Conservation (phyloP, 257 asterid genomes). For the Thymus mandschuricus region DNA sequence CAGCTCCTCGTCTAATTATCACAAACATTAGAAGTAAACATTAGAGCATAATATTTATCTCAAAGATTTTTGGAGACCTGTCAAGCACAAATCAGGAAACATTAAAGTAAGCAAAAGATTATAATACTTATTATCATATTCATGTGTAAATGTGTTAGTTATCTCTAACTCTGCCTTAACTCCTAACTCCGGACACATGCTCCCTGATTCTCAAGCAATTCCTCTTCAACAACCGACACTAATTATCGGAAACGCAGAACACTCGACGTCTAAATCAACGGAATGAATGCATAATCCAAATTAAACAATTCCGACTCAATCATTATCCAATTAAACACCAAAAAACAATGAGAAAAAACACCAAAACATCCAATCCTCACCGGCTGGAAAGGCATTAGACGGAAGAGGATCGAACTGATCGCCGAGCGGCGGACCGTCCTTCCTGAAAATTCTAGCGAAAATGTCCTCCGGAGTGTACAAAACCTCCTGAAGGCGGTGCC, state of each 20-base stretch:
- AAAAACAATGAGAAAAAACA: background rate
- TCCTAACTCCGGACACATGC: background rate
- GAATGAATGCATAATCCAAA: slow-evolving; percentile 21
- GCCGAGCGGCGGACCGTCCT: slow-evolving; percentile 93
- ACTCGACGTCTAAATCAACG: background rate
- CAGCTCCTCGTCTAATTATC: slow-evolving; percentile 5
- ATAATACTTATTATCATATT: background rate
- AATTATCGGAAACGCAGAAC: background rate
- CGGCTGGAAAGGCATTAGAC: slow-evolving; percentile 47
- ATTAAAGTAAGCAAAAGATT: no score
- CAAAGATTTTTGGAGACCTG: slow-evolving; percentile 1
- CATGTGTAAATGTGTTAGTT: slow-evolving; percentile 19
- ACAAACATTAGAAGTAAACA: slow-evolving; percentile 14
- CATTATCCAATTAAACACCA: background rate
- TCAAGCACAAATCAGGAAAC: background rate
- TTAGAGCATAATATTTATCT: background rate
- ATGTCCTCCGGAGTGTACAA: slow-evolving; percentile 67
- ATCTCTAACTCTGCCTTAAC: slow-evolving; percentile 1
- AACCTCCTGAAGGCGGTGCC: slow-evolving; percentile 74
- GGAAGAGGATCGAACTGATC: slow-evolving; percentile 74
- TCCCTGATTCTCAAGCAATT: slow-evolving; percentile 4
- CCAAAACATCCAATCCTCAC: slow-evolving; percentile 25
- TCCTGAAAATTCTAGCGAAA: slow-evolving; percentile 66
- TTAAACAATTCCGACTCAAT: slow-evolving; percentile 12
- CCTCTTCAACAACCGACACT: background rate